Base-by-base conservation (phyloP, 805 yeast species). In the Candida anglica region DNA sequence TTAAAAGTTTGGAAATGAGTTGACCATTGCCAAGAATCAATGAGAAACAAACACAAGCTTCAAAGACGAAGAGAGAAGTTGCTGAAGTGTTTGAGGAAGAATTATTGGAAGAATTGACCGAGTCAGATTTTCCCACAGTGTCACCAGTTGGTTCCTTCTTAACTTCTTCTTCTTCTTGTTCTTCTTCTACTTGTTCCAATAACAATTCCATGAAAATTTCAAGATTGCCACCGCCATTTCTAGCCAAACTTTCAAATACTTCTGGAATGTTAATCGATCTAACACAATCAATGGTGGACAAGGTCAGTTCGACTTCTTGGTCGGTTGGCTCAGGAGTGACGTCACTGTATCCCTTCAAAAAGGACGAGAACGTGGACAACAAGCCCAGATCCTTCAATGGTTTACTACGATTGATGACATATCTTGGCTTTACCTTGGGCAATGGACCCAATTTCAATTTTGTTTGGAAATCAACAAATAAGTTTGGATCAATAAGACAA, bases 291-390 rank as follows among this genome's bases (percentile, higher is more conserved):
- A 82, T 62, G 0, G 96, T 84, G 4, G 87, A 80, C 10, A 83
- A 56, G 0, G 98, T 86, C 4, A 86, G 75, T 42, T 88, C 95
- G 32, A 93, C 81, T 46, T 91, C 97, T 50, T 86, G 95, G 37
- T 86, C 94, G 2, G 94, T 76, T 9, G 99, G 99, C 56, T 91
- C 98, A 0, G 83, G 81, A 3, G 85, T 79, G 34, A 86, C 94
- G 48, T 88, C 97, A 1, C 82, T 69, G 38, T 81, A 75, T 14
- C 97, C 93, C 42, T 93, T 86, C 58, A 93, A 73, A 50, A 88
- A 91, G 0, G 96, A 86, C 1, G 97, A 88, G 47, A 93, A 81
- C 0, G 98, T 85, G 0, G 95, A 85, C 36, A 93, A 75, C n/a
- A 93, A 52, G 2, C 98, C 87, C 8, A 70, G 69, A 21, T 81